Base-by-base conservation (phyloP, 1,284 basidiomycete genomes). In the Trichosporon sp. region DNA sequence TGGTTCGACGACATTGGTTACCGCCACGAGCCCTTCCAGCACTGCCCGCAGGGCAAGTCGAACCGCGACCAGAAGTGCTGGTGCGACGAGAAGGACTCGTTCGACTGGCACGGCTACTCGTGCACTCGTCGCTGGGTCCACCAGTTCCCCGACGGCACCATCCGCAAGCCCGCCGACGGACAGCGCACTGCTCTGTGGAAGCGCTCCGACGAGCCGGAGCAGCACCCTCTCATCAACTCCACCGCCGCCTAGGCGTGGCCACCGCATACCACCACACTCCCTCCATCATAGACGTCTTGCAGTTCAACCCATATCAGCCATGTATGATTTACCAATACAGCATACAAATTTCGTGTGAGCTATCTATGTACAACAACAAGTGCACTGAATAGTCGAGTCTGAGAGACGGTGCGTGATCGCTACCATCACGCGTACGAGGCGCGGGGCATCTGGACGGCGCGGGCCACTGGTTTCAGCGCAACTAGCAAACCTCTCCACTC, bases 1-100 rank as follows among this genome's bases (percentile, higher is more conserved):
- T 92, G 91, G 83, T 92, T 93, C 83, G 81, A 82, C 54, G 84
- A 85, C 75, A 85, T 85, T 70, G 85, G 84, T 35, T 85, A 85
- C 74, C 73, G 79, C 46, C 85, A 85, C 70, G 82, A 83, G 69
- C 81, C 81, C 4, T 84, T 83, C 78, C 71, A 82, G 80, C 83
- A 83, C 71, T 85, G 84, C 70, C 84, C 84, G 0, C 80, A 80
- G 69, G 83, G 83, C 8, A 81, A 83, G 14, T 80, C 82, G 10
- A 83, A 85, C 72, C 71, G 76, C 16, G 75, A 78, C 43, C 79
- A 80, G 14, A 81, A 81, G 48, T 85, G 84, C 71, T 81, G 77
- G 76, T 85, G 84, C 73, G 80, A 85, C 72, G 76, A 77, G 26
- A 73, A 70, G 37, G 81, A 84, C 75, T 84, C 82, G 74, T 84